Evolutionary conservation across 305 asterid genomes (phyloP), one percentile per base, ranked within the genome.

Genomic region (Caryopteris hybrid): DNA sequence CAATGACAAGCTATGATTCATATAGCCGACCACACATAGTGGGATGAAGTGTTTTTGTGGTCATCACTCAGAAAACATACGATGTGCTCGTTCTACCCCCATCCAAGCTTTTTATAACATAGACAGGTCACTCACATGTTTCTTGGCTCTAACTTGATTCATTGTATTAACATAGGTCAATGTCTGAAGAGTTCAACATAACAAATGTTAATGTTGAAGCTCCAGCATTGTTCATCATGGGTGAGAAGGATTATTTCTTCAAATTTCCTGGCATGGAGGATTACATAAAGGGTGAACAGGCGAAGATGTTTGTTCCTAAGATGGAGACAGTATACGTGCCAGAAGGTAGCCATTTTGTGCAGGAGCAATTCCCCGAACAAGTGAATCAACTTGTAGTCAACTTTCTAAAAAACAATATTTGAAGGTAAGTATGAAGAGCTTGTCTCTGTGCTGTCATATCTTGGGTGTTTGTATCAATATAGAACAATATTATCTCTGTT

Each of bases 331-430:
- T 73, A 21, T 85, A 61, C 51, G 22, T 88, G 58, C 83, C 88
- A 1, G 92, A 82, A 76, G 97, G 96, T 29, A 52, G 72, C 48
- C 96, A 91, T 81, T 91, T 91, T 59, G 87, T 86, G 75, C 96
- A 83, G 75, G 97, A 90, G 81, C 97, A 90, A 61, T 79, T 78
- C 36, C 92, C 97, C 2, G 68, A 79, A 4, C 80, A 78, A 55
- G 86, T 86, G 57, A 90, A 85, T 51, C 43, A 64, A 36, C 83
- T 83, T 1, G 78, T 85, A 9, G 55, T 86, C 69, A 50, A 68
- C 74, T 91, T 91, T 70, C 86, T 88, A 5, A 71, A 61, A 22
- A 76, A 13, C 38, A 66, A 83, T 33, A 51, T 36, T 18, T 73
- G 61, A 58, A 18, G 10, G 23, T 56, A 20, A 27, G 25, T 66